Evolutionary conservation across 805 yeast genomes (phyloP).

Genomic region (Teunomyces stri): DNA sequence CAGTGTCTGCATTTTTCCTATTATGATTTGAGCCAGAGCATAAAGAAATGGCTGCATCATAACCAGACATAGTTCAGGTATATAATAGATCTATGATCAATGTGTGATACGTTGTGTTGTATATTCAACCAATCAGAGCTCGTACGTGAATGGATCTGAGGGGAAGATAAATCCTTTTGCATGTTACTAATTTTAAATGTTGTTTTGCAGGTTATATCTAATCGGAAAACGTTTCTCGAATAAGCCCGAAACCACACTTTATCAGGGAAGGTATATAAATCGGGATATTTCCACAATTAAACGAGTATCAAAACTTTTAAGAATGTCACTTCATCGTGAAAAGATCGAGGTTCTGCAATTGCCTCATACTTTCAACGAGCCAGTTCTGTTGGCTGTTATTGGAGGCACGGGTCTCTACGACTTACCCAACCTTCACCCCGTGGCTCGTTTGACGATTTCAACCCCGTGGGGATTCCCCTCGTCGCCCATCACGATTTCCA

Average conservation of each 20-base stretch:
- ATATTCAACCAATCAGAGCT: no score
- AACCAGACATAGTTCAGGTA: no score
- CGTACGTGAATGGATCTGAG: neutral
- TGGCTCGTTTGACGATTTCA: constrained; percentile 73
- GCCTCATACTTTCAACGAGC: constrained; percentile 58
- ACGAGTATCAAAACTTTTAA: neutral
- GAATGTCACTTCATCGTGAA: constrained; percentile 39
- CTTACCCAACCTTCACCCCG: constrained; percentile 76
- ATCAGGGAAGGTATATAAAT: neutral
- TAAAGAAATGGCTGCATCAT: no score
- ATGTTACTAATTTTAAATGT: neutral
- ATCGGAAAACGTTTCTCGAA: neutral
- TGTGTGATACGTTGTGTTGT: no score
- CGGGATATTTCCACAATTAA: neutral
- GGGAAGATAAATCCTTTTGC: neutral
- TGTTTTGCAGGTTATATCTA: neutral
- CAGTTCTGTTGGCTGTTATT: constrained; percentile 81
- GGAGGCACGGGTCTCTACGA: constrained; percentile 99
- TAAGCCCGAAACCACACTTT: constrained; percentile 1
- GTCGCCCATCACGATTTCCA: constrained; percentile 88
- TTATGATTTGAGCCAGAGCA: no score
- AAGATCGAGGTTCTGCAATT: constrained; percentile 23
- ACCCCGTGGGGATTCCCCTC: constrained; percentile 99
- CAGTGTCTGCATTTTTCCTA: no score
- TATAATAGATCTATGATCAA: no score